Evolutionary conservation across 1,284 basidiomycete genomes (phyloP).

Genomic region (Sphagnurus paluster): DNA sequence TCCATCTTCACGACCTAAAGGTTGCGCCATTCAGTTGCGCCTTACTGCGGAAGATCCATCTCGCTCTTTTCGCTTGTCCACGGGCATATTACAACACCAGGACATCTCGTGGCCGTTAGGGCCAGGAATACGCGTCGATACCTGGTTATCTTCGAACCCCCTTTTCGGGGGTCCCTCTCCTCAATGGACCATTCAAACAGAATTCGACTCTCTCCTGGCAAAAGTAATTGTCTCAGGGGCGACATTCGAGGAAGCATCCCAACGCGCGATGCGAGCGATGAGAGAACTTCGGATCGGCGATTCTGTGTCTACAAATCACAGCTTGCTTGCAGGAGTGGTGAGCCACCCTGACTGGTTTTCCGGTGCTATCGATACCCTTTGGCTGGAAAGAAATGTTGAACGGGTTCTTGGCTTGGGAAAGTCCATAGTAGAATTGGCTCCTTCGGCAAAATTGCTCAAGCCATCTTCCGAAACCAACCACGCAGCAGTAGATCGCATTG

Average conservation of each 20-base stretch:
- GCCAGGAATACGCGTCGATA: conserved; percentile 38
- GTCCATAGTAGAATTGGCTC: not conserved
- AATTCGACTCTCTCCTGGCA: conserved; percentile 42
- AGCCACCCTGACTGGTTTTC: conserved; percentile 32
- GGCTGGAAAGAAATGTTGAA: conserved; percentile 35
- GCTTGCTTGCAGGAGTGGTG: conserved; percentile 34
- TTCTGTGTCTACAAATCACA: conserved; percentile 33
- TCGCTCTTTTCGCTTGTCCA: conserved; percentile 33
- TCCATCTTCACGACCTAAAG: conserved; percentile 20
- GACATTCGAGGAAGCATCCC: conserved; percentile 32
- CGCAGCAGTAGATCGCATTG: not conserved
- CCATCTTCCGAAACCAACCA: not conserved
- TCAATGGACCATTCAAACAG: conserved; percentile 34
- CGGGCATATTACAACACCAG: conserved; percentile 28
- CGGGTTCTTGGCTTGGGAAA: conserved; percentile 24
- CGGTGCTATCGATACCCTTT: conserved; percentile 34
- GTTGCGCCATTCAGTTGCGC: conserved; percentile 37
- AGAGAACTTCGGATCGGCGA: conserved; percentile 28
- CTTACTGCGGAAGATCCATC: conserved; percentile 40
- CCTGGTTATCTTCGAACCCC: conserved; percentile 33
- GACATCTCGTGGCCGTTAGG: conserved; percentile 38
- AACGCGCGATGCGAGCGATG: conserved; percentile 31
- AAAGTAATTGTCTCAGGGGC: conserved; percentile 37
- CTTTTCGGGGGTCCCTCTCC: conserved; percentile 5
- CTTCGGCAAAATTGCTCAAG: not conserved